Conservation (phyloP, 2,329 filamentous ascomycete genomes). For the Aspergillus tanneri region DNA sequence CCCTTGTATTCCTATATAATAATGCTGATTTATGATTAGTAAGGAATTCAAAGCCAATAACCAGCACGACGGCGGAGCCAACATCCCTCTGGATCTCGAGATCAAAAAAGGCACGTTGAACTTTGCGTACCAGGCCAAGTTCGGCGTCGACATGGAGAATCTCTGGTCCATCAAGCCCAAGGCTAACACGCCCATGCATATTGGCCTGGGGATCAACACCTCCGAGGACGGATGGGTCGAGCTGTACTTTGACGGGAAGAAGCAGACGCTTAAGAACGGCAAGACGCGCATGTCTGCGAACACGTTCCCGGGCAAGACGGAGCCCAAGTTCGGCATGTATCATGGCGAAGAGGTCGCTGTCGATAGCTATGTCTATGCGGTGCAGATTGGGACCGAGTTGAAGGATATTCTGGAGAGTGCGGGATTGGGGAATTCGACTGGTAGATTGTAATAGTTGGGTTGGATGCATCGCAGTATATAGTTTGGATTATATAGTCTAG, state of each 20-base stretch:
- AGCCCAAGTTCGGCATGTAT: constrained; percentile 21
- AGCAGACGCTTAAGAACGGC: constrained; percentile 8
- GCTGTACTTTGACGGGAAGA: constrained; percentile 14
- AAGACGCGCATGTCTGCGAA: constrained; percentile 7
- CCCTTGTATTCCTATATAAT: neutral
- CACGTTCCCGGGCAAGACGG: constrained; percentile 13
- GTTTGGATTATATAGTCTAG: too few relatives aligned
- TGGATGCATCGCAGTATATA: too few relatives aligned
- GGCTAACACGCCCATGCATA: constrained; percentile 6
- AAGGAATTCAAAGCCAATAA: constrained; percentile 13
- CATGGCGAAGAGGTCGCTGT: constrained; percentile 16
- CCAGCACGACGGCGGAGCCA: constrained; percentile 4
- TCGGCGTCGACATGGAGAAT: constrained; percentile 2
- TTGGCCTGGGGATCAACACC: constrained; percentile 15
- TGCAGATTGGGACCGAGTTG: constrained; percentile 17
- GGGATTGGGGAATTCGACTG: too few relatives aligned
- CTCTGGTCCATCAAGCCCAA: constrained; percentile 10
- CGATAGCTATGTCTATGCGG: constrained; percentile 17
- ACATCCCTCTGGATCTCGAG: constrained; percentile 15
- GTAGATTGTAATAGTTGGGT: too few relatives aligned
- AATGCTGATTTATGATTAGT: constrained; percentile 3
- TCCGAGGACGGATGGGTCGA: constrained; percentile 13
- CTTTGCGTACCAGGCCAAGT: constrained; percentile 12
- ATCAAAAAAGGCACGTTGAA: constrained; percentile 11
- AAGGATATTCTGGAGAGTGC: constrained; percentile 16